phyloP scores from a whole-genome alignment of 805 yeast genomes.

The Soucietia sequanensis region DNA sequence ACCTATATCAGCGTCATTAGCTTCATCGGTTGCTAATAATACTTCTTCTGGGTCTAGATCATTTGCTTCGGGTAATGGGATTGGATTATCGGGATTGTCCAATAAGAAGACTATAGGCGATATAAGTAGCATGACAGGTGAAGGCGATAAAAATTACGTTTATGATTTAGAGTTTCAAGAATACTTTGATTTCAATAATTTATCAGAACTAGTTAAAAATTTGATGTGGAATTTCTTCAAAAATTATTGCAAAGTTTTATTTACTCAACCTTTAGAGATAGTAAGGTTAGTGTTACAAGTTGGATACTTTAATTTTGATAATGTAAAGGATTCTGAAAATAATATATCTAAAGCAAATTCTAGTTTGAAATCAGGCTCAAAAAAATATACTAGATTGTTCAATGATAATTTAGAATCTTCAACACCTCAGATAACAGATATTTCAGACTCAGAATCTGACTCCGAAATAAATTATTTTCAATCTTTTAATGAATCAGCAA shows the following conservation, averaged over 20 bases:
- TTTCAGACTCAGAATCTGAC: slow-evolving; percentile 17
- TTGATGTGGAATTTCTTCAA: slow-evolving; percentile 60
- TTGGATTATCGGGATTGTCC: slow-evolving; percentile 6
- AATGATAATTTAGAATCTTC: neutral
- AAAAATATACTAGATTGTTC: slow-evolving; percentile 4
- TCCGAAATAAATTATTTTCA: slow-evolving; percentile 38
- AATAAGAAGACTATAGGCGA: neutral
- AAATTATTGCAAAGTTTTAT: slow-evolving; percentile 65
- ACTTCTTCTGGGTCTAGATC: slow-evolving; percentile 5
- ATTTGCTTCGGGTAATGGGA: slow-evolving; percentile 8
- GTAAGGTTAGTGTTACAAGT: slow-evolving; percentile 77
- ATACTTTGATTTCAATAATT: slow-evolving; percentile 57
- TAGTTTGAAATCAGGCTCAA: slow-evolving; percentile 14
- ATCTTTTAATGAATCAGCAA: slow-evolving; percentile 8
- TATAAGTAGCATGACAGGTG: neutral
- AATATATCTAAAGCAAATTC: slow-evolving; percentile 4
- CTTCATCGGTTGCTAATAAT: slow-evolving; percentile 13
- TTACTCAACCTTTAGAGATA: slow-evolving; percentile 88
- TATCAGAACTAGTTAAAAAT: slow-evolving; percentile 55
- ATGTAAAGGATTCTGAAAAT: slow-evolving; percentile 12
- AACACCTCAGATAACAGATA: slow-evolving; percentile 6
- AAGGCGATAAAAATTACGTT: slow-evolving; percentile 40
- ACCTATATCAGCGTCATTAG: slow-evolving; percentile 29
- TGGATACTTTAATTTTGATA: slow-evolving; percentile 52
- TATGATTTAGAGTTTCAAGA: slow-evolving; percentile 65